phyloP scores from a whole-genome alignment of 805 yeast genomes.

The Candida montana region DNA sequence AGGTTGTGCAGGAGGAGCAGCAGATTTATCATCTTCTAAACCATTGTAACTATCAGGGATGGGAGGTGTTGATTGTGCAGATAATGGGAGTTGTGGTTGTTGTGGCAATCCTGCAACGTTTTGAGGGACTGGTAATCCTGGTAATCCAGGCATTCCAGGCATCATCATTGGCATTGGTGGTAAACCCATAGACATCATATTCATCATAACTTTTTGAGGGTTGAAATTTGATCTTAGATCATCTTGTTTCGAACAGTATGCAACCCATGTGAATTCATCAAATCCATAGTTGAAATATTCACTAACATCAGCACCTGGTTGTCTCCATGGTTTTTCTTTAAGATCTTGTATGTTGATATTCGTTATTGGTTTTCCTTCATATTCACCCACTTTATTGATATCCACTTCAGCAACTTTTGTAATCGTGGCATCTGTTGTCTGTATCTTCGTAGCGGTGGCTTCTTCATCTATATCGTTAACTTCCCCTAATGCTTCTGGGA shows the following conservation, averaged over 20 bases:
- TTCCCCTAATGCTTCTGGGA: slow-evolving; percentile 29
- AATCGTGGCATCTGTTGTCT: slow-evolving; percentile 31
- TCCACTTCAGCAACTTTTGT: slow-evolving; percentile 47
- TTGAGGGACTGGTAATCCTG: slow-evolving; percentile 27
- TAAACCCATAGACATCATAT: slow-evolving; percentile 36
- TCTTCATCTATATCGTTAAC: slow-evolving; percentile 27
- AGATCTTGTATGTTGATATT: slow-evolving; percentile 72
- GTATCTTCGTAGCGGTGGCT: slow-evolving; percentile 20
- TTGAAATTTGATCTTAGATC: slow-evolving; percentile 72
- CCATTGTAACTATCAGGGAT: not conserved
- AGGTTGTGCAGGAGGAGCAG: slow-evolving; percentile 8
- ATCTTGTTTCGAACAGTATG: slow-evolving; percentile 86
- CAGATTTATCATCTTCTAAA: slow-evolving; percentile 1
- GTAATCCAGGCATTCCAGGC: slow-evolving; percentile 25
- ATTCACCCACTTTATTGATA: slow-evolving; percentile 66
- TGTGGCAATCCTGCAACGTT: slow-evolving; percentile 11
- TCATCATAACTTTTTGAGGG: slow-evolving; percentile 73
- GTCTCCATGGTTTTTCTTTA: slow-evolving; percentile 96
- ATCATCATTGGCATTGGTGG: slow-evolving; percentile 30
- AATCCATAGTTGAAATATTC: slow-evolving; percentile 97
- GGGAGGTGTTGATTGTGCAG: not conserved
- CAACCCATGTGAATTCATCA: slow-evolving; percentile 94
- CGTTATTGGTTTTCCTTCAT: slow-evolving; percentile 79
- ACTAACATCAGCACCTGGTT: slow-evolving; percentile 91
- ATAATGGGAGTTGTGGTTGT: slow-evolving; percentile 1